Conservation (phyloP, 768 basidiomycete species). For the Suillus sp. region DNA sequence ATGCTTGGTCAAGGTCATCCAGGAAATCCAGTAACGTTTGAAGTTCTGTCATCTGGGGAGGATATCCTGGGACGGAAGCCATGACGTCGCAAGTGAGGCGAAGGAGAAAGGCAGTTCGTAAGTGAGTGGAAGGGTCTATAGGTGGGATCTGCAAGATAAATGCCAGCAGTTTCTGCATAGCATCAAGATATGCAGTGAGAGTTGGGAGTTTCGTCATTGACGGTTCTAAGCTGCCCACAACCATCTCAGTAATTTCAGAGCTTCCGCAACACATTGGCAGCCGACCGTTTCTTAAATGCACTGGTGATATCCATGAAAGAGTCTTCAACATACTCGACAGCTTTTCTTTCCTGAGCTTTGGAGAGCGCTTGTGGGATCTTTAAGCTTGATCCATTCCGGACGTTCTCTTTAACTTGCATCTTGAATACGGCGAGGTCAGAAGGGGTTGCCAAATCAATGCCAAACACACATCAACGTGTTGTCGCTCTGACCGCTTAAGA, state of each 20-base stretch:
- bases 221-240: conserved; percentile 27
- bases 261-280: conserved; percentile 11
- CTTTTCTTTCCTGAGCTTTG: conserved; percentile 60
- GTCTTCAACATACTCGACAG: conserved; percentile 66
- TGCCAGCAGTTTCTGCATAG: conserved; percentile 55
- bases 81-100: conserved; percentile 71
- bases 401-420: conserved; percentile 8
- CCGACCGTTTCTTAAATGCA: conserved; percentile 76
- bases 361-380: conserved; percentile 40
- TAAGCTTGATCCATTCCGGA: background rate
- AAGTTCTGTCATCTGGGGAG: conserved; percentile 45
- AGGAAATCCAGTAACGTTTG: conserved; percentile 64
- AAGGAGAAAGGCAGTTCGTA: conserved; percentile 69
- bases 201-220: conserved; percentile 56
- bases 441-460: background rate
- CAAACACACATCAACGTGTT: conserved; percentile 27
- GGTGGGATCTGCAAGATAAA: conserved; percentile 77
- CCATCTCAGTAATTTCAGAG: conserved; percentile 5
- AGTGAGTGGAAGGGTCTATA: conserved; percentile 64
- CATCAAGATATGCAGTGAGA: conserved; percentile 58
- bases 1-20: conserved; percentile 73
- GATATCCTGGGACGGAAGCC: conserved; percentile 62
- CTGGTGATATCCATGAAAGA: conserved; percentile 66
- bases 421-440: conserved; percentile 6
- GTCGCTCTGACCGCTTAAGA: no score